Percentiles rank a stretch among this genome's conserved stretches.
Conservation (phyloP, 2,329 filamentous ascomycete genomes). For the Beauveria medogensis region DNA sequence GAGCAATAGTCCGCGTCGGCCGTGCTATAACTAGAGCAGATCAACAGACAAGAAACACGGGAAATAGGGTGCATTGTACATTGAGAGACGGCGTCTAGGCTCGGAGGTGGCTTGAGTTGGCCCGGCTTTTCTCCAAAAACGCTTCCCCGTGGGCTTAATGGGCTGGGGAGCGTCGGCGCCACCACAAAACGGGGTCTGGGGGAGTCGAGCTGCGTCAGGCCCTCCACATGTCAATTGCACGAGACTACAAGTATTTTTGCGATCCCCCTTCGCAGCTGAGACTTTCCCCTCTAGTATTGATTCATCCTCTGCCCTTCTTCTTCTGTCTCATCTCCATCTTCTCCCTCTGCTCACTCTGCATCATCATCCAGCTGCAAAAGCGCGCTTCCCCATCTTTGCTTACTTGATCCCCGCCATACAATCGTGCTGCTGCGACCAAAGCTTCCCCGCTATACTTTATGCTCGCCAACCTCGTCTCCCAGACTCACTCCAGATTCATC, state of each 20-base stretch:
- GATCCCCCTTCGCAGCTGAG: conserved; percentile 6
- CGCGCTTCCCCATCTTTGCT: conserved; percentile 8
- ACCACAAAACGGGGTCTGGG: conserved; percentile 4
- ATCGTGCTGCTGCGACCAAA: conserved; percentile 9
- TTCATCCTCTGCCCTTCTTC: background rate
- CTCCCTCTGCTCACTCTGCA: background rate
- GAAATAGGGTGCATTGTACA: background rate
- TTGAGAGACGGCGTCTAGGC: background rate
- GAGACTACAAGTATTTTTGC: conserved; percentile 11
- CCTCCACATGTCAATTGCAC: conserved; percentile 10
- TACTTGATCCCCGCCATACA: conserved; percentile 6
- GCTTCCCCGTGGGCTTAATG: conserved; percentile 1
- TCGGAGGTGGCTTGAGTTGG: background rate
- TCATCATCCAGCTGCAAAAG: background rate
- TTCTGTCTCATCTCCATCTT: background rate
- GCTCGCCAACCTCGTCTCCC: conserved; percentile 18
- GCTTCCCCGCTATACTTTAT: conserved; percentile 14
- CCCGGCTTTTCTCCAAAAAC: background rate
- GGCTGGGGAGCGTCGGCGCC: conserved; percentile 6
- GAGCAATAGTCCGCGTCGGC: background rate
- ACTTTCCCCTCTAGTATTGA: background rate
- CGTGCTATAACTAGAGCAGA: background rate
- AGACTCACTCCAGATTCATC: conserved; percentile 15
- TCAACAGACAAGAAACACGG: background rate
- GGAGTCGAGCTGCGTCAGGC: conserved; percentile 7